Percentiles rank a stretch among this genome's conserved stretches.
These are phyloP conservation scores for Obelidium mucronatum DNA, from an alignment of 192 early-diverging fungal species.

Conservation along the genomic window DNA sequence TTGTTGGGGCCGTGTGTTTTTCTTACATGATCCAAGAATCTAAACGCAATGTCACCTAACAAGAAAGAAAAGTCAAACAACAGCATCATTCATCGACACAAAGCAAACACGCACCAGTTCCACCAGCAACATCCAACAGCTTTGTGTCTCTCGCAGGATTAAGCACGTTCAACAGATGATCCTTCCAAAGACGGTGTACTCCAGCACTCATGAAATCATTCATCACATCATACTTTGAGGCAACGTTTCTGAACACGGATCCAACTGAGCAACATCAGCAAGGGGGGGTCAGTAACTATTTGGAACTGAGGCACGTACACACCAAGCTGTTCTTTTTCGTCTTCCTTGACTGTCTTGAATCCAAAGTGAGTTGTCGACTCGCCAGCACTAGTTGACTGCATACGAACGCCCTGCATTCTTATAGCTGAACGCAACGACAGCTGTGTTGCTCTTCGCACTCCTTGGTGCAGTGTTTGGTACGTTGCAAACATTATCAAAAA, in stretches of 20 bases:
- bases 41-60: constrained; percentile 92
- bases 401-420: not conserved
- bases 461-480: too few relatives aligned
- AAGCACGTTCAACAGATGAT: constrained; percentile 86
- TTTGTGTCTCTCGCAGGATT: constrained; percentile 81
- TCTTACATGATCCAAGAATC: constrained; percentile 88
- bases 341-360: constrained; percentile 85
- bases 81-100: not conserved
- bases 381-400: not conserved
- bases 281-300: too few relatives aligned
- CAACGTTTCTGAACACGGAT: constrained; percentile 92
- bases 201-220: constrained; percentile 97
- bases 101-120: constrained; percentile 73
- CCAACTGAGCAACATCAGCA: constrained; percentile 64
- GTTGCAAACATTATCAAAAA: too few relatives aligned
- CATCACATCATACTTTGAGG: constrained; percentile 97
- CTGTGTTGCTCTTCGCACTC: too few relatives aligned
- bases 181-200: constrained; percentile 96
- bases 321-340: constrained; percentile 88
- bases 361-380: constrained; percentile 86
- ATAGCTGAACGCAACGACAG: too few relatives aligned
- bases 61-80: not conserved
- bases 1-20: constrained; percentile 64
- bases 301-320: too few relatives aligned
- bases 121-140: constrained; percentile 96